Conservation (phyloP, 495 filamentous ascomycete genomes). For the Penicillium alfredii region DNA sequence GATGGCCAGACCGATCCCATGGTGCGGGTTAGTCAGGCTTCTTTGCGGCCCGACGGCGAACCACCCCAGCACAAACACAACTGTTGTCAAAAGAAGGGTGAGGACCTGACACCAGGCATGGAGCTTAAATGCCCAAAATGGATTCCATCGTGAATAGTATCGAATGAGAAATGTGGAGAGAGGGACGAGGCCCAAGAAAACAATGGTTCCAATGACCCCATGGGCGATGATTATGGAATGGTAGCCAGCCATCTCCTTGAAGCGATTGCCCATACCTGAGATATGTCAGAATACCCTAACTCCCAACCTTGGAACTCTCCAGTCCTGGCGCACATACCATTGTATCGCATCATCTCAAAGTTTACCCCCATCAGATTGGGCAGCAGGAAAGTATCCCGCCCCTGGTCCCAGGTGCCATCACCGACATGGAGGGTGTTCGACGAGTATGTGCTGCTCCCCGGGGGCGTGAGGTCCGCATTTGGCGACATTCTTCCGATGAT, state of each 20-base stretch:
- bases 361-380: constrained; percentile 83
- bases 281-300: constrained; percentile 3
- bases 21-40: constrained; percentile 87
- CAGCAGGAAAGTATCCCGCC: constrained; percentile 78
- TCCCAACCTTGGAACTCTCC: no score
- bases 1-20: constrained; percentile 86
- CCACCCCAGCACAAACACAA: constrained; percentile 27
- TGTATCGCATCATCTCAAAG: constrained; percentile 91
- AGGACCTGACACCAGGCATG: constrained; percentile 88
- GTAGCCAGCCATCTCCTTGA: constrained; percentile 68
- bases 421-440: constrained; percentile 81
- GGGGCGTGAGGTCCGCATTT: constrained; percentile 54
- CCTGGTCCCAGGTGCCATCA: constrained; percentile 86
- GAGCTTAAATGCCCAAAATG: constrained; percentile 61
- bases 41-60: constrained; percentile 43
- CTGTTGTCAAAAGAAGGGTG: constrained; percentile 39
- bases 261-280: constrained; percentile 89
- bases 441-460: constrained; percentile 76
- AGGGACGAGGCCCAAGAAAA: constrained; percentile 81
- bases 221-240: constrained; percentile 74
- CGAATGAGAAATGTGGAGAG: constrained; percentile 68
- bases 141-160: constrained; percentile 60
- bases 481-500: constrained; percentile 31
- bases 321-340: constrained; percentile 67
- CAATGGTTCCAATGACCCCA: constrained; percentile 78